Evolutionary conservation across 2,329 filamentous ascomycete genomes (phyloP).

Genomic region (Cercospora nicotianae): DNA sequence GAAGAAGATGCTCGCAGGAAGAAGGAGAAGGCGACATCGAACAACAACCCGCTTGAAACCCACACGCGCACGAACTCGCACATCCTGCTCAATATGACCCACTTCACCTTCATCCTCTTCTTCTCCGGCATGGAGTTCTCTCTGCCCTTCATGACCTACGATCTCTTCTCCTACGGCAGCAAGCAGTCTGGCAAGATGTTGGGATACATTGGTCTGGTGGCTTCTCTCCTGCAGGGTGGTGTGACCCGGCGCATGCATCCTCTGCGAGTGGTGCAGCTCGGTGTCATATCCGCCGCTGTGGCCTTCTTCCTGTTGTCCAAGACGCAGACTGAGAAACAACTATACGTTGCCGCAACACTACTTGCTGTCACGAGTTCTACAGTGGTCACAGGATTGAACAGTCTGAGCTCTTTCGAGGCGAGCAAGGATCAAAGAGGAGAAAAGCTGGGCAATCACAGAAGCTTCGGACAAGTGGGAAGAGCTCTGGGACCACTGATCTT

Average conservation of each 20-base stretch:
- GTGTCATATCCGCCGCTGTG: conserved; percentile 71
- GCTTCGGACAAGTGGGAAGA: conserved; percentile 80
- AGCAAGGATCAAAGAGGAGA: conserved; percentile 75
- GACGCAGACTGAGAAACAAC: conserved; percentile 64
- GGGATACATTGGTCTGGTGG: conserved; percentile 86
- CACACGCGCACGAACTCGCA: conserved; percentile 74
- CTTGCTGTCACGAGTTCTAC: conserved; percentile 90
- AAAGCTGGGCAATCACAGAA: conserved; percentile 80
- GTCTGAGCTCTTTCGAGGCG: conserved; percentile 87
- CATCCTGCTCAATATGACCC: conserved; percentile 75
- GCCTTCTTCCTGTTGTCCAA: conserved; percentile 79
- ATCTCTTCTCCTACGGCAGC: conserved; percentile 80
- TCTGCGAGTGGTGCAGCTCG: conserved; percentile 73
- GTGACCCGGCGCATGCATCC: conserved; percentile 83
- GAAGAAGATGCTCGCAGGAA: conserved; percentile 13
- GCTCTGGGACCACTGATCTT: conserved; percentile 86
- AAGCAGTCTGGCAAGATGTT: conserved; percentile 80
- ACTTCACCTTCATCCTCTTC: conserved; percentile 90
- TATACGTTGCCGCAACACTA: conserved; percentile 81
- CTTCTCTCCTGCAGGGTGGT: conserved; percentile 89
- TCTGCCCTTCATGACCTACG: conserved; percentile 94
- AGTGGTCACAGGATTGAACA: conserved; percentile 90
- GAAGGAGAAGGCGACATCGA: conserved; percentile 30
- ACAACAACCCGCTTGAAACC: conserved; percentile 30
- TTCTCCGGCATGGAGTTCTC: conserved; percentile 99